phyloP scores from a whole-genome alignment of 495 filamentous ascomycete species.

The Penicillium malachiteum region DNA sequence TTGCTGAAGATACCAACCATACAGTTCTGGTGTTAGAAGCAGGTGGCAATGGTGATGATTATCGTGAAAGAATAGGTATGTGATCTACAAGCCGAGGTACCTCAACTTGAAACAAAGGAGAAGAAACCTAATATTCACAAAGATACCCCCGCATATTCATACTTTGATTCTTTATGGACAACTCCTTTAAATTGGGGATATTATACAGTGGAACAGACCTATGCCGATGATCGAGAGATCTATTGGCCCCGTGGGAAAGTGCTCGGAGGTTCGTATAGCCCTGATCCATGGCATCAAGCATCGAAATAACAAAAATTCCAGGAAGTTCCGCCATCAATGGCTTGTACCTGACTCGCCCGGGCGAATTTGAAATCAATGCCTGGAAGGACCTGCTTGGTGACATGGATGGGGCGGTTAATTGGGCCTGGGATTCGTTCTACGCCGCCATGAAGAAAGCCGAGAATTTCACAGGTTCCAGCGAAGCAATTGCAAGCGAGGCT shows the following conservation, averaged over 20 bases:
- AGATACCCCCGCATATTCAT: slow-evolving; percentile 37
- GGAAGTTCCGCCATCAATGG: slow-evolving; percentile 39
- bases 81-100: too few relatives aligned
- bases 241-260: slow-evolving; percentile 37
- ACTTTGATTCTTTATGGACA: slow-evolving; percentile 36
- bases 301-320: slow-evolving; percentile 10
- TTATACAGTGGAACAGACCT: slow-evolving; percentile 32
- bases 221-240: slow-evolving; percentile 33
- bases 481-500: slow-evolving; percentile 36
- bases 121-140: not conserved
- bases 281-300: not conserved
- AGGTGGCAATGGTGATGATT: slow-evolving; percentile 35
- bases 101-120: not conserved
- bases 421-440: slow-evolving; percentile 35
- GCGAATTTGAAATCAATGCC: slow-evolving; percentile 32
- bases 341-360: slow-evolving; percentile 35
- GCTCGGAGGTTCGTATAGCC: slow-evolving; percentile 32
- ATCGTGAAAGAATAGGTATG: slow-evolving; percentile 34
- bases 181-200: slow-evolving; percentile 39
- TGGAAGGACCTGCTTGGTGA: slow-evolving; percentile 32
- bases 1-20: slow-evolving; percentile 29
- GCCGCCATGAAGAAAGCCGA: slow-evolving; percentile 39
- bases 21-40: slow-evolving; percentile 46
- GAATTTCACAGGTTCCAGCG: slow-evolving; percentile 38
- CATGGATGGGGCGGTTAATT: slow-evolving; percentile 36